These are phyloP conservation scores for Apophysomyces trapeziformis DNA, from an alignment of 371 early-diverging fungal species.

Conservation along the genomic window DNA sequence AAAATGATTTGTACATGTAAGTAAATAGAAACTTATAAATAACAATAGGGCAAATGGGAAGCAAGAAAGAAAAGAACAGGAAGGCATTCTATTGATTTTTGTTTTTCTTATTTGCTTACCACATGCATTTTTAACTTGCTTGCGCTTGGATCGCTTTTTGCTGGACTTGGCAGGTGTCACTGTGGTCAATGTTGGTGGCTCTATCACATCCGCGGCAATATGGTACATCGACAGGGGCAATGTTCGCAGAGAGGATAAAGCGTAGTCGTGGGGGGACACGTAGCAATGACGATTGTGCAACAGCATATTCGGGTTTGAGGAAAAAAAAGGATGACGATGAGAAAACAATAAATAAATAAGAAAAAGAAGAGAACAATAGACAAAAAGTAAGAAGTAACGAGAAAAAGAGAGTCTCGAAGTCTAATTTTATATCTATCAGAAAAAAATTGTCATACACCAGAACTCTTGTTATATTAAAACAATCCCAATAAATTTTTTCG, in stretches of 20 bases:
- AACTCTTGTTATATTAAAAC: background rate
- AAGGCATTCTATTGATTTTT: background rate
- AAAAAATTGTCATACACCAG: conserved; percentile 15
- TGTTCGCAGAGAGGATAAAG: background rate
- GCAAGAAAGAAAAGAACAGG: conserved; percentile 2
- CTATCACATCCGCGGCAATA: conserved; percentile 7
- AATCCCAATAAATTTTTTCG: too few species aligned
- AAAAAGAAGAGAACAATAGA: too few species aligned
- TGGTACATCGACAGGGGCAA: conserved; percentile 11
- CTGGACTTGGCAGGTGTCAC: conserved; percentile 11
- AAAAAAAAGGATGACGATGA: background rate
- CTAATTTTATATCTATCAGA: conserved; percentile 16
- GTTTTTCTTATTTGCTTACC: conserved; percentile 8
- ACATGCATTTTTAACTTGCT: conserved; percentile 21
- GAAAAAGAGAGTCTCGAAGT: background rate
- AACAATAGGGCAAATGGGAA: background rate
- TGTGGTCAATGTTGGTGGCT: background rate
- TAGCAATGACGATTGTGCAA: background rate
- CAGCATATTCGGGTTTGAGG: conserved; percentile 3
- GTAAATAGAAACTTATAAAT: too few species aligned
- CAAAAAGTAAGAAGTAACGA: too few species aligned
- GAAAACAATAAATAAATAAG: background rate
- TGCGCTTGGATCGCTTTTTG: conserved; percentile 13
- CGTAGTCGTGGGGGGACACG: conserved; percentile 13
- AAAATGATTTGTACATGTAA: too few species aligned